Evolutionary conservation across 805 yeast genomes (phyloP).

Genomic region (Groenewaldozyma salmanticensis): DNA sequence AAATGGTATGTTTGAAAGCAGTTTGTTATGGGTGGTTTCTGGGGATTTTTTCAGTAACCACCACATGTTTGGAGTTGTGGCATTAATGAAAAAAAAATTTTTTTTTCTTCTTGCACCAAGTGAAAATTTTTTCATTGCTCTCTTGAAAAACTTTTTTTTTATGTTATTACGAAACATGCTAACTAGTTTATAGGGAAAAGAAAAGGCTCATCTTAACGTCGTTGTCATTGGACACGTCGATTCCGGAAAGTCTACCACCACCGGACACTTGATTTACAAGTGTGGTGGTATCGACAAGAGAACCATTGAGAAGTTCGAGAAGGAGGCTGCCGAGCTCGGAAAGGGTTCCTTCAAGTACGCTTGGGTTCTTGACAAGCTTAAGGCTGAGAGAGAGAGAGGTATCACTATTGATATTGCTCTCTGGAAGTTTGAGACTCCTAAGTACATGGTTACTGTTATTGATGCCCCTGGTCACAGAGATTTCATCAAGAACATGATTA

Average conservation of each 20-base stretch:
- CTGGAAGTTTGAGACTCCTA: constrained; percentile 89
- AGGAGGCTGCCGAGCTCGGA: constrained; percentile 96
- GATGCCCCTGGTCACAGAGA: constrained; percentile 97
- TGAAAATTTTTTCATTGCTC: too few relatives aligned
- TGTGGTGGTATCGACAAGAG: constrained; percentile 98
- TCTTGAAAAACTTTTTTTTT: too few relatives aligned
- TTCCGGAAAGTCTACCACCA: constrained; percentile 97
- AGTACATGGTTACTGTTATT: constrained; percentile 81
- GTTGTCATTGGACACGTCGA: constrained; percentile 99
- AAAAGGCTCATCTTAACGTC: constrained; percentile 97
- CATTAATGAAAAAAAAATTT: too few relatives aligned
- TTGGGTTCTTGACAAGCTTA: constrained; percentile 91
- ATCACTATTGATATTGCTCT: constrained; percentile 90
- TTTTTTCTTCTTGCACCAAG: too few relatives aligned
- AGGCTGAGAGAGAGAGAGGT: constrained; percentile 95
- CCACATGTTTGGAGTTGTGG: too few relatives aligned
- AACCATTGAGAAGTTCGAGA: constrained; percentile 96
- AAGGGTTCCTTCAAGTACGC: constrained; percentile 98
- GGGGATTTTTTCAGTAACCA: too few relatives aligned
- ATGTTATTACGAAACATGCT: too few relatives aligned
- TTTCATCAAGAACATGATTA: constrained; percentile 93
- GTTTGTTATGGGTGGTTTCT: too few relatives aligned
- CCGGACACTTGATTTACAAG: constrained; percentile 98
- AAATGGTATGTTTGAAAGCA: constrained; percentile 26
- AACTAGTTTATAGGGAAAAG: constrained; percentile 61